Conservation (phyloP, 140 eudicot genomes). For the Stevia rebaudiana region DNA sequence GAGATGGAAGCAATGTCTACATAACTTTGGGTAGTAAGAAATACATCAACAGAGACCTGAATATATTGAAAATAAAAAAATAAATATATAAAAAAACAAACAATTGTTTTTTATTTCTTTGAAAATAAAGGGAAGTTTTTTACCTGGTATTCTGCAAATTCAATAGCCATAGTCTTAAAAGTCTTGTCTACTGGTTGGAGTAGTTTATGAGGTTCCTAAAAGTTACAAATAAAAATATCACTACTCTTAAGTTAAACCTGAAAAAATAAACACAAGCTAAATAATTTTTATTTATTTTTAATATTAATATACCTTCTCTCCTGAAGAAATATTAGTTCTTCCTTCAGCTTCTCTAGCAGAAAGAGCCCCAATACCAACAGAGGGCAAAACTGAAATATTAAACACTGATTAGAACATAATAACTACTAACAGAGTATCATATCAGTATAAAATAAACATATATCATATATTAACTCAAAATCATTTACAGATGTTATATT, state of each 20-base stretch:
- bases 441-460: too few relatives aligned
- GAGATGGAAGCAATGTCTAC: slow-evolving; percentile 91
- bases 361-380: slow-evolving; percentile 89
- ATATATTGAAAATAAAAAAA: neutral
- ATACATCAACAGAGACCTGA: slow-evolving; percentile 94
- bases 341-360: slow-evolving; percentile 99
- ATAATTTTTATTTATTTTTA: neutral
- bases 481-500: neutral
- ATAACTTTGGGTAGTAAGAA: slow-evolving; percentile 81
- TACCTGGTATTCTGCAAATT: slow-evolving; percentile 96
- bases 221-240: slow-evolving; percentile 11
- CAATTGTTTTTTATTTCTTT: neutral
- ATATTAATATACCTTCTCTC: slow-evolving; percentile 63
- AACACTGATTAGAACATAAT: neutral
- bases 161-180: slow-evolving; percentile 85
- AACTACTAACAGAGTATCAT: neutral
- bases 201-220: slow-evolving; percentile 85
- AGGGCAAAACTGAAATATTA: slow-evolving; percentile 68
- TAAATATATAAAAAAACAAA: neutral
- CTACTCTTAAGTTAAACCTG: neutral
- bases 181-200: slow-evolving; percentile 91
- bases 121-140: neutral
- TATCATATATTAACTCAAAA: neutral
- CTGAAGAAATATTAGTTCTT: slow-evolving; percentile 76
- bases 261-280: neutral